Conservation (phyloP, 768 basidiomycete genomes). For the Piloderma croceum region DNA sequence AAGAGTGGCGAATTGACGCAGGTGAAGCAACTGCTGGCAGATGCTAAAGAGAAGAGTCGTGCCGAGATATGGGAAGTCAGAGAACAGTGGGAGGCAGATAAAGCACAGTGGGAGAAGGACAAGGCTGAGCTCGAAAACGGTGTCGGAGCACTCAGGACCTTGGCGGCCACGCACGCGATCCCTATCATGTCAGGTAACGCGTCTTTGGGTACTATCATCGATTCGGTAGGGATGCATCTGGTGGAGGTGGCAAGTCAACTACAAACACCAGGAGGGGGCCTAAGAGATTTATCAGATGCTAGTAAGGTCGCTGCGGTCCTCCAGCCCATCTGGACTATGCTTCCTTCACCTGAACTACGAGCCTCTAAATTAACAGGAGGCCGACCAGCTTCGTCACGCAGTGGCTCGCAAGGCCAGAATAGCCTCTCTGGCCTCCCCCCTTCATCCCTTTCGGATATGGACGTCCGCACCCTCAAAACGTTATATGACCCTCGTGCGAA, state of each 20-base stretch:
- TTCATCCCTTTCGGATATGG: conserved; percentile 71
- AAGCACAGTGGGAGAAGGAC: conserved; percentile 37
- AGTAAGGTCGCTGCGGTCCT: conserved; percentile 53
- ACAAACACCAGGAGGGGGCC: no score
- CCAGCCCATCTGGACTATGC: conserved; percentile 68
- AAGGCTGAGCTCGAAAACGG: no score
- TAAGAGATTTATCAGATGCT: background rate
- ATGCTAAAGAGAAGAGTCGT: conserved; percentile 28
- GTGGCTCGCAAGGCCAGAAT: conserved; percentile 7
- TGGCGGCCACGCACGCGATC: conserved; percentile 56
- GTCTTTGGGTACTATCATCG: conserved; percentile 44
- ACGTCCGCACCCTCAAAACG: conserved; percentile 79
- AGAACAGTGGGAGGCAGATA: conserved; percentile 32
- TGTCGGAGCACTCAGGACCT: conserved; percentile 38
- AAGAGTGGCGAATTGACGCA: conserved; percentile 37
- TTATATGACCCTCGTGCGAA: conserved; percentile 52
- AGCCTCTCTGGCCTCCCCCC: no score
- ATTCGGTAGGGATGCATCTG: conserved; percentile 48
- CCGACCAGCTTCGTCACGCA: conserved; percentile 18
- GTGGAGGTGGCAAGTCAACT: conserved; percentile 41
- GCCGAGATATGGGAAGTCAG: conserved; percentile 39
- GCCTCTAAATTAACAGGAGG: conserved; percentile 54
- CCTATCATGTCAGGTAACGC: conserved; percentile 40
- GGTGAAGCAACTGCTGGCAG: conserved; percentile 34
- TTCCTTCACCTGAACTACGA: conserved; percentile 83